Base-by-base conservation (phyloP, 1,139 yeast species). In the Lodderomyces metapsilosis region DNA sequence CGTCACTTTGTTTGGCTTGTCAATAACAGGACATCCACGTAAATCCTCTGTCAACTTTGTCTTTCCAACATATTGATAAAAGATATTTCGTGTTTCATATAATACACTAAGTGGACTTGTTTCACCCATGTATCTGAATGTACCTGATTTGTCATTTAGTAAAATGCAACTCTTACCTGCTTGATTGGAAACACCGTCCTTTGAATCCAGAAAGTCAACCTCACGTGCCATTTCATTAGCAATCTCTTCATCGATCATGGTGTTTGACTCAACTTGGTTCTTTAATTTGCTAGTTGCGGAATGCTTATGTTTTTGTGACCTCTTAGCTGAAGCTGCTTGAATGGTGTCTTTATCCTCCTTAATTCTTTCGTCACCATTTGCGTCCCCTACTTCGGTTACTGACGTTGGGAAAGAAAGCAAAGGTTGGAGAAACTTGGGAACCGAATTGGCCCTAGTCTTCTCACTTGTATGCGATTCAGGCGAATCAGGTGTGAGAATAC, bases 41-140 rank as follows among this genome's bases (percentile, higher is more conserved):
- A 68, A 64, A 42, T 68, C 71, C 36, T 61, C 63, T 0, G 71
- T 62, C 42, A 69, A 64, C 20, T 47, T 48, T 3, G 51, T 41
- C 7, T 40, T 31, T 2, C 53, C 53, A 16, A 49, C 48, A 24
- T 46, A 47, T 33, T 50, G 50, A 24, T 45, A 43, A 45, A 57
- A 57, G n/a, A 58, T 52, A 34, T 53, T 57, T 40, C 62, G 46
- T 2, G 61, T 52, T 43, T 58, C 63, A 38, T 55, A 56, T 18
- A 59, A 48, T 8, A 59, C 45, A 5, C 61, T 57, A 17, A 59
- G 48, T 0, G 62, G 61, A 42, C 61, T 54, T n/a, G 61, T 57
- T 41, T 58, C 64, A 15, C 63, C 63, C 44, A 59, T 54, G 42
- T 57, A 59, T 22, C 60, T 41, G n/a, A 58, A 52, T 2, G 56